Percentiles rank a stretch among this genome's conserved stretches.
phyloP scores from a whole-genome alignment of 139 green algal species.

The Chlorella vulgaris region DNA sequence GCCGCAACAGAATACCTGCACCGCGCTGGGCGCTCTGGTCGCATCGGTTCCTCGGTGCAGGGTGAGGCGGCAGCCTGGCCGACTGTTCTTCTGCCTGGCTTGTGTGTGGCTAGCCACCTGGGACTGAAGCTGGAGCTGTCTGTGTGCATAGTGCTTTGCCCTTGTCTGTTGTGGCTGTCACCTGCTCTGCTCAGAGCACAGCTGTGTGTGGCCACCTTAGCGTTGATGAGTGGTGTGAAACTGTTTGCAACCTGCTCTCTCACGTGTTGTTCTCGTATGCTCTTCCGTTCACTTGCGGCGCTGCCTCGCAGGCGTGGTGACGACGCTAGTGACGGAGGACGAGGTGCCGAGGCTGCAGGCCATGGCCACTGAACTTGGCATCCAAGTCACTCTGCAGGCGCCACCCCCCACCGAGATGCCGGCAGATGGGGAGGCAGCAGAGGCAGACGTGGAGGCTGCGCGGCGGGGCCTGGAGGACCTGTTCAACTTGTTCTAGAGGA shows the following conservation, averaged over 20 bases:
- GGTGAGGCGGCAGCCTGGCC: background rate
- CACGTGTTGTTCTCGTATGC: no score
- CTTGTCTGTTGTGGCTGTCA: background rate
- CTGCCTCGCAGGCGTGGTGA: constrained; percentile 66
- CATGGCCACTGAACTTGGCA: constrained; percentile 58
- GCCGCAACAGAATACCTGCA: constrained; percentile 81
- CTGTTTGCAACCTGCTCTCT: background rate
- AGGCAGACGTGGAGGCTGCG: constrained; percentile 51
- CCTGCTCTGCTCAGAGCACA: background rate
- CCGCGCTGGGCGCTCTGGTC: constrained; percentile 73
- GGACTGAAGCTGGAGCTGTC: background rate
- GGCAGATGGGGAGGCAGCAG: background rate
- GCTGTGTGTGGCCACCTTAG: no score
- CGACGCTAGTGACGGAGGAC: constrained; percentile 61
- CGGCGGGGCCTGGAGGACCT: constrained; percentile 70
- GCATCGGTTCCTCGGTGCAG: constrained; percentile 63
- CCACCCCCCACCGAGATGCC: constrained; percentile 16
- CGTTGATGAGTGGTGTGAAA: no score
- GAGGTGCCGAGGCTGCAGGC: constrained; percentile 50
- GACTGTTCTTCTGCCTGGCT: background rate
- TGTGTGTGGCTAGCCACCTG: no score
- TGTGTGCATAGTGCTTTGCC: background rate
- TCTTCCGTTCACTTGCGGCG: no score
- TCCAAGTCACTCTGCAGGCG: constrained; percentile 43
- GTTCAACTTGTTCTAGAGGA: constrained; percentile 71